Evolutionary conservation across 169 alveolate genomes (phyloP), one percentile per base, ranked within the genome.

Genomic region (Toxoplasma gondii): DNA sequence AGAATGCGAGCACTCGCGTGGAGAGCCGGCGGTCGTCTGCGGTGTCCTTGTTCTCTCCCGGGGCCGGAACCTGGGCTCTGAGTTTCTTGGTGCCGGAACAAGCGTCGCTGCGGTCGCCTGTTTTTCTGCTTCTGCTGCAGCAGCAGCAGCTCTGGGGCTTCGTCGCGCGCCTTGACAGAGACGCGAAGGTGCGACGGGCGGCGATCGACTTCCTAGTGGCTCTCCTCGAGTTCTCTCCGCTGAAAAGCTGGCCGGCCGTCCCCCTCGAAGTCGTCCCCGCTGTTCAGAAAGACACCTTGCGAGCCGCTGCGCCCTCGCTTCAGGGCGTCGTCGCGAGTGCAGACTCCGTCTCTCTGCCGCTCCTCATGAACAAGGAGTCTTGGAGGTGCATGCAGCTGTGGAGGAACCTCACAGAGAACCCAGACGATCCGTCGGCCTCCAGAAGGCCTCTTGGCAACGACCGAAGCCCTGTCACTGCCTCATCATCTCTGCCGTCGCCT

Each of bases 61-160:
- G 29, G 5, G 10, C 45, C 44, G 49, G 39, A 41, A 16, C 43
- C 45, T 38, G 39, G 39, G 49, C 45, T 1, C 39, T 78, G 45
- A 31, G 22, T 1, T 38, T n/a, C 24, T 45, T 78, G 22, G 4
- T 64, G 39, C 45, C 45, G 2, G 49, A 36, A 10, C 27, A 19
- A 31, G 27, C 45, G 27, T 36, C 45, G 27, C 45, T 78, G 39
- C 39, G 39, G 45, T 19, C 86, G 49, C 45, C 86, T 17, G 45
- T n/a, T 10, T 78, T 38, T n/a, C 22, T 78, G 39, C 45, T 78
- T 16, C 39, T 12, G 44, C 86, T 38, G 29, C 39, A 7, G 44
- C 86, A 78, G 49, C 86, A 78, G 86, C 86, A 78, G 86, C 86
- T 78, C 27, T 78, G 86, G 86, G 45, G 39, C 29, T 78, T 38